Percentiles rank a stretch among this genome's conserved stretches.
These are phyloP conservation scores for Ormosia semicastrata DNA, from an alignment of 306 rosid species.

Conservation along the genomic window DNA sequence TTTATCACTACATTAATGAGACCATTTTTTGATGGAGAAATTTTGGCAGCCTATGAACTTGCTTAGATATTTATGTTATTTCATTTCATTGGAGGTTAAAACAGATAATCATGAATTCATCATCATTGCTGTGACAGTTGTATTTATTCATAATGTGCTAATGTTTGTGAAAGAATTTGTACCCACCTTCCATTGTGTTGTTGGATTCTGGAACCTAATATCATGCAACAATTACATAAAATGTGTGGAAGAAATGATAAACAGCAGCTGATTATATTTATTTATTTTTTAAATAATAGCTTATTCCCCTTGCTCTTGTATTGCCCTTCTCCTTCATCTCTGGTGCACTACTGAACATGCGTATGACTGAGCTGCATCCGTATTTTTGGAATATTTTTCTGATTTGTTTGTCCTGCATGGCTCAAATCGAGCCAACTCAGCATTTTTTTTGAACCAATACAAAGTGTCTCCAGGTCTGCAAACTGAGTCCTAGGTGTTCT, in stretches of 20 bases:
- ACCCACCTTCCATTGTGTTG: constrained; percentile 1
- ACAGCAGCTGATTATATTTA: not conserved
- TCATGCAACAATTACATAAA: not conserved
- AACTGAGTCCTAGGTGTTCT: not conserved
- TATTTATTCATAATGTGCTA: constrained; percentile 2
- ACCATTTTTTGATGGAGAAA: constrained; percentile 25
- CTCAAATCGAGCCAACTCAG: not conserved
- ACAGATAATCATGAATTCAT: constrained; percentile 13
- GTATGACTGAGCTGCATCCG: not conserved
- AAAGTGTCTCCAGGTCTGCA: not conserved
- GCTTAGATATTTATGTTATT: constrained; percentile 24
- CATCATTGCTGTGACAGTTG: not conserved
- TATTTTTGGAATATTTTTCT: not conserved
- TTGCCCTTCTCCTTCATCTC: not conserved
- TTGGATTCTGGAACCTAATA: constrained; percentile 21
- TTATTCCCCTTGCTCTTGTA: not conserved
- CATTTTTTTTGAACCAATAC: not conserved
- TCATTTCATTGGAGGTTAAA: constrained; percentile 22
- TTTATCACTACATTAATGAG: constrained; percentile 10
- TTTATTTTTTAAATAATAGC: constrained; percentile 16
- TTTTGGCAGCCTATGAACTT: constrained; percentile 40
- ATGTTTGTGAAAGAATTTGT: constrained; percentile 22
- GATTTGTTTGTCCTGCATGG: not conserved
- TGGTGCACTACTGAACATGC: not conserved
- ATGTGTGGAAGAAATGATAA: constrained; percentile 26